Conservation (phyloP, 345 rosid genomes). For the Euclidium syriacum region DNA sequence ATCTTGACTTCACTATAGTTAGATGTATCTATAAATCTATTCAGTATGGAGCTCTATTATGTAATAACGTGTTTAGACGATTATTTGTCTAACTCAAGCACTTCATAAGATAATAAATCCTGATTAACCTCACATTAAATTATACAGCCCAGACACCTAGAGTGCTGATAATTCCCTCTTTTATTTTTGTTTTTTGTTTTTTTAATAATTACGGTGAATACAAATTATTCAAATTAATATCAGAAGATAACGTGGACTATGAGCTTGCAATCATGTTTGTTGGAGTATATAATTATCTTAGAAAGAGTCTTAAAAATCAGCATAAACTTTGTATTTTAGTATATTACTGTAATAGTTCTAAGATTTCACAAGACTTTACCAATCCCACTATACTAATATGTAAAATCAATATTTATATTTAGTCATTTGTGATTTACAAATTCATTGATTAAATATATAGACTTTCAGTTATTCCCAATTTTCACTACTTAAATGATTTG, state of each 20-base stretch:
- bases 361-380: too few relatives aligned
- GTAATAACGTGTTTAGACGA: slow-evolving; percentile 31
- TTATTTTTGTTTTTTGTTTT: too few relatives aligned
- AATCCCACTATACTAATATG: too few relatives aligned
- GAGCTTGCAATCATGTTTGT: slow-evolving; percentile 29
- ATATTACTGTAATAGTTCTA: neutral
- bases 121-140: slow-evolving; percentile 18
- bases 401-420: neutral
- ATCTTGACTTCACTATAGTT: slow-evolving; percentile 20
- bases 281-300: neutral
- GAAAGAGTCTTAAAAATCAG: neutral
- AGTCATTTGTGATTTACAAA: neutral
- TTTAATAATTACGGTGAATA: slow-evolving; percentile 9
- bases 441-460: neutral
- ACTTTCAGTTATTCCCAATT: neutral
- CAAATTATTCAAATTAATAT: slow-evolving; percentile 2
- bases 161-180: slow-evolving; percentile 12
- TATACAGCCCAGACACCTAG: slow-evolving; percentile 10
- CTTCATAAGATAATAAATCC: neutral
- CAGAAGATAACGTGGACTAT: slow-evolving; percentile 9
- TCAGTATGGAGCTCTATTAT: slow-evolving; percentile 22
- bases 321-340: neutral
- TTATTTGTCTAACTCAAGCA: slow-evolving; percentile 22
- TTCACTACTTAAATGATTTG: neutral
- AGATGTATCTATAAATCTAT: neutral